These are phyloP conservation scores for Raffaelea arxii DNA, from an alignment of 2,329 filamentous ascomycete genomes.

Conservation along the genomic window DNA sequence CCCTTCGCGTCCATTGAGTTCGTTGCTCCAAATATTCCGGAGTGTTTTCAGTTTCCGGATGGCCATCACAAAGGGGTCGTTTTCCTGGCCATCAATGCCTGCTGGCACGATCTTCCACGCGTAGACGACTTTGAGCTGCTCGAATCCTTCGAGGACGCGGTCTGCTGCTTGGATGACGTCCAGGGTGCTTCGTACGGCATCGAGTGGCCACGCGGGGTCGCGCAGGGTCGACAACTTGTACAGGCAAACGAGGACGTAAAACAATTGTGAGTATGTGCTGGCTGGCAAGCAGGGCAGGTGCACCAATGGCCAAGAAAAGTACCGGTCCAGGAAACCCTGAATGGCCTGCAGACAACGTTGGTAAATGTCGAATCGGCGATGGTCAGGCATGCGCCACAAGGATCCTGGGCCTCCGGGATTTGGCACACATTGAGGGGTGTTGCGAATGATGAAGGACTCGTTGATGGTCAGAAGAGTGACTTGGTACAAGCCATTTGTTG, in stretches of 20 bases:
- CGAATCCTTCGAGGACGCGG: slow-evolving; percentile 11
- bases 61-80: too few species aligned
- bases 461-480: slow-evolving; percentile 7
- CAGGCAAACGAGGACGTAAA: slow-evolving; percentile 8
- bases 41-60: too few species aligned
- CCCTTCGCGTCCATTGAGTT: too few species aligned
- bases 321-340: slow-evolving; percentile 8
- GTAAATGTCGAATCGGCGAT: slow-evolving; percentile 6
- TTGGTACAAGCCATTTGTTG: slow-evolving; percentile 7
- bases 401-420: too few species aligned
- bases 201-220: slow-evolving; percentile 27
- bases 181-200: slow-evolving; percentile 18
- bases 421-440: not conserved
- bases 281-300: slow-evolving; percentile 1
- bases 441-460: slow-evolving; percentile 4
- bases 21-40: too few species aligned
- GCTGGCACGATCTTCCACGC: not conserved
- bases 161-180: slow-evolving; percentile 21
- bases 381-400: not conserved
- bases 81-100: not conserved
- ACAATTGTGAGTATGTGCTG: slow-evolving; percentile 5
- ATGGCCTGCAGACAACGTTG: slow-evolving; percentile 9
- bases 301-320: slow-evolving; percentile 6
- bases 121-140: not conserved
- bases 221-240: slow-evolving; percentile 13